Evolutionary conservation across 208 protist genomes (phyloP), one percentile per base, ranked within the genome.

Genomic region (Acanthamoeba royreba): DNA sequence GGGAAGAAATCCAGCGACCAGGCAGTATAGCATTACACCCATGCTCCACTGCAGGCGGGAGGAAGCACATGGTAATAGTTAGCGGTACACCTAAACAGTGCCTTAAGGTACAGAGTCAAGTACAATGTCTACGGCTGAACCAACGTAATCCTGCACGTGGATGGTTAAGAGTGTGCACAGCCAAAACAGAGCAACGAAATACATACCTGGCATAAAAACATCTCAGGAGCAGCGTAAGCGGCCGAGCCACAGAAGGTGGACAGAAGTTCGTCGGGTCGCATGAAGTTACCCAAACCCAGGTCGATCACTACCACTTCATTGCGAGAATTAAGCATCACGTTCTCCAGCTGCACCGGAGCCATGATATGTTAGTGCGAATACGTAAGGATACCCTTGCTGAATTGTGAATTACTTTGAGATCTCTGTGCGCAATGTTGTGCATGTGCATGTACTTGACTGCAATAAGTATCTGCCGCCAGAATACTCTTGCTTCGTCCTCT

Each of bases 11-110:
- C 99, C 99, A 8, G 98, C 98, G 4, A 99, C 95, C 96, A 99
- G 98, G 45, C 99, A 99, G 96, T 98, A 99, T 0, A 99, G 95
- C 89, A 99, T 99, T 22, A 99, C 98, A 28, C 99, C 99, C 89
- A 98, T 99, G 94, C 98, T 98, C 98, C 99, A 99, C 95, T n/a
- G n/a, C n/a, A n/a, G n/a, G n/a, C n/a, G n/a, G n/a, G n/a, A n/a
- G n/a, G n/a, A n/a, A n/a, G n/a, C n/a, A n/a, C n/a, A n/a, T n/a
- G n/a, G n/a, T n/a, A n/a, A n/a, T n/a, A n/a, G n/a, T n/a, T n/a
- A n/a, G n/a, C n/a, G n/a, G n/a, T n/a, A n/a, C n/a, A n/a, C n/a
- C n/a, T n/a, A n/a, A n/a, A n/a, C n/a, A n/a, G n/a, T n/a, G n/a
- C n/a, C n/a, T n/a, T n/a, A n/a, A n/a, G n/a, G n/a, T n/a, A n/a